Conservation (phyloP, 2,329 filamentous ascomycete species). For the Ceratocystis variospora region DNA sequence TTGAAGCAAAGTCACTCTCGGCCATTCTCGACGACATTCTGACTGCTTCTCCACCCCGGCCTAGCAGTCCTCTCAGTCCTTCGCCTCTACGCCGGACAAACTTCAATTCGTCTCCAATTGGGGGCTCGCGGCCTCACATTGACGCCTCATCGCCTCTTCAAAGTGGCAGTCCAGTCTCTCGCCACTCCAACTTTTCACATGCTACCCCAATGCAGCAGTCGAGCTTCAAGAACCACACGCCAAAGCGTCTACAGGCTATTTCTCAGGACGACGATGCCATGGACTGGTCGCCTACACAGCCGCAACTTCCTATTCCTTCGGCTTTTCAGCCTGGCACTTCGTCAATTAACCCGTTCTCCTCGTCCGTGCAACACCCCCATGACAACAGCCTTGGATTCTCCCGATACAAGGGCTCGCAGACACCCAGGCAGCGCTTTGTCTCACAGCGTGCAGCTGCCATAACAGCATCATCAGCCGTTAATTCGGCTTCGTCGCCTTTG, state of each 20-base stretch:
- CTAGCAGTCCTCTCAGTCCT: slow-evolving; percentile 12
- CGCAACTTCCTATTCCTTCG: slow-evolving; percentile 36
- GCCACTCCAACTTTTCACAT: slow-evolving; percentile 9
- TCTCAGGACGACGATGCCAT: slow-evolving; percentile 42
- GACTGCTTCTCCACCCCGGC: slow-evolving; percentile 21
- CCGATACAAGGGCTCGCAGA: slow-evolving; percentile 44
- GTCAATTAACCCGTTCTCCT: slow-evolving; percentile 14
- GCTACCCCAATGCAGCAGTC: slow-evolving; percentile 2
- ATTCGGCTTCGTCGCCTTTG: background rate
- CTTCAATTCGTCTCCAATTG: slow-evolving; percentile 12
- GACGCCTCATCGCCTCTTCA: background rate
- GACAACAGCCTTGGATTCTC: background rate
- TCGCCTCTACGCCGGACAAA: slow-evolving; percentile 15
- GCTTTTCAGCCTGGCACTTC: slow-evolving; percentile 8
- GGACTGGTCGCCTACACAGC: slow-evolving; percentile 51
- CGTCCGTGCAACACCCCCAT: background rate
- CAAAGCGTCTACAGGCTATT: slow-evolving; percentile 21
- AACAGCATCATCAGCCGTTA: slow-evolving; percentile 5
- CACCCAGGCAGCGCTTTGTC: slow-evolving; percentile 27
- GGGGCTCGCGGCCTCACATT: slow-evolving; percentile 6
- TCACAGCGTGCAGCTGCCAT: slow-evolving; percentile 15
- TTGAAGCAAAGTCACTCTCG: slow-evolving; percentile 30
- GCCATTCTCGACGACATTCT: slow-evolving; percentile 36
- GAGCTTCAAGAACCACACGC: slow-evolving; percentile 11
- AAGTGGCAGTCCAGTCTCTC: slow-evolving; percentile 1